phyloP scores from a whole-genome alignment of 2,329 filamentous ascomycete genomes.

The Penicillium palitans region DNA sequence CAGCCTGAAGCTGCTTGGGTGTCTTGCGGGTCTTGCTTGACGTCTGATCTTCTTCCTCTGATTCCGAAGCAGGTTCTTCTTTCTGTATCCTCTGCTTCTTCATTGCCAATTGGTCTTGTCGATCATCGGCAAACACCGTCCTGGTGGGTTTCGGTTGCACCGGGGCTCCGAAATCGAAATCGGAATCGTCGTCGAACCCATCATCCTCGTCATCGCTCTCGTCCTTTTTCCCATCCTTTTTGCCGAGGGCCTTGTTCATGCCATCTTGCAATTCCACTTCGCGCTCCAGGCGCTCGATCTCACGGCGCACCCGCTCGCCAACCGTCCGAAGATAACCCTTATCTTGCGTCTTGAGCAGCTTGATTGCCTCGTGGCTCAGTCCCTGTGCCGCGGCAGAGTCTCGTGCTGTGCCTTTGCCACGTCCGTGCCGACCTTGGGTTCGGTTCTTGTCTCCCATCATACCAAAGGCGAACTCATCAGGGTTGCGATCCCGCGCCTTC shows the following conservation, averaged over 20 bases:
- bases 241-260: slow-evolving; percentile 35
- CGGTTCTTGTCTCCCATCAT: slow-evolving; percentile 58
- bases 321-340: slow-evolving; percentile 61
- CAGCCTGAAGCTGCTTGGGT: slow-evolving; percentile 47
- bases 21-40: slow-evolving; percentile 36
- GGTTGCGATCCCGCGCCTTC: slow-evolving; percentile 62
- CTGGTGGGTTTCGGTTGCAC: slow-evolving; percentile 32
- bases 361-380: slow-evolving; percentile 59
- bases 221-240: slow-evolving; percentile 23
- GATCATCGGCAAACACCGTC: slow-evolving; percentile 43
- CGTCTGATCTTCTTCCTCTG: slow-evolving; percentile 27
- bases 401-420: slow-evolving; percentile 39
- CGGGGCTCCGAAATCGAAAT: slow-evolving; percentile 25
- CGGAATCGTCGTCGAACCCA: slow-evolving; percentile 25
- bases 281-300: slow-evolving; percentile 53
- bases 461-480: slow-evolving; percentile 66
- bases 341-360: slow-evolving; percentile 66
- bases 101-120: slow-evolving; percentile 35
- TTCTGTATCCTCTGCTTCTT: slow-evolving; percentile 25
- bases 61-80: slow-evolving; percentile 23
- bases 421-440: slow-evolving; percentile 43
- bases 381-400: slow-evolving; percentile 44
- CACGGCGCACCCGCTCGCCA: slow-evolving; percentile 55
- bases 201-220: slow-evolving; percentile 25
- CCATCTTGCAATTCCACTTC: slow-evolving; percentile 46